These are phyloP conservation scores for Cystofilobasidium bisporidii DNA, from an alignment of 768 basidiomycete genomes.

Conservation along the genomic window DNA sequence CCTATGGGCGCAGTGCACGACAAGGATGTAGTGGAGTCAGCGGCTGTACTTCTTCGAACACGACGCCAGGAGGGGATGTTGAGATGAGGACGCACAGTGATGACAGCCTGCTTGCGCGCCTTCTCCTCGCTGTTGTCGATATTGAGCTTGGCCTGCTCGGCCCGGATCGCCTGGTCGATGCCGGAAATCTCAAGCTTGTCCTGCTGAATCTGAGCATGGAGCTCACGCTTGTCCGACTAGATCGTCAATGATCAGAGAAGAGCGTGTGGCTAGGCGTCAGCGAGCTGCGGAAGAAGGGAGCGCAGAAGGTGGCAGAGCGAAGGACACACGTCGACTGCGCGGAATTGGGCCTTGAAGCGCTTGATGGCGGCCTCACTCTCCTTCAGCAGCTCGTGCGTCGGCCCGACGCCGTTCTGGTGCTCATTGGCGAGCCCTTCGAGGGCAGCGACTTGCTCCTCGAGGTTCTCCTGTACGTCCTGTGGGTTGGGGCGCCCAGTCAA, in stretches of 20 bases:
- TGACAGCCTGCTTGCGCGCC: background rate
- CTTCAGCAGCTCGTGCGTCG: conserved; percentile 13
- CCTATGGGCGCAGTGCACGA: background rate
- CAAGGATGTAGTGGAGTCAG: too few species aligned
- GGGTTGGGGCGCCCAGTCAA: background rate
- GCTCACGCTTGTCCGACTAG: too few species aligned
- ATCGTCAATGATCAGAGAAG: too few species aligned
- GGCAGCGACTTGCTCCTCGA: conserved; percentile 43
- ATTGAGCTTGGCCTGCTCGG: conserved; percentile 10
- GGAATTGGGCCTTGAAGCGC: conserved; percentile 2
- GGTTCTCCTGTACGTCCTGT: background rate
- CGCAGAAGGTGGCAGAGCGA: background rate
- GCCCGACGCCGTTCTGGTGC: conserved; percentile 40
- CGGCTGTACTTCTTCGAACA: too few species aligned
- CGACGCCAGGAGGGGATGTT: too few species aligned
- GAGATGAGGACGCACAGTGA: conserved; percentile 14
- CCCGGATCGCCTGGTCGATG: conserved; percentile 4
- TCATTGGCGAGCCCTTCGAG: background rate
- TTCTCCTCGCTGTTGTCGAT: conserved; percentile 23
- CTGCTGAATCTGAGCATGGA: background rate
- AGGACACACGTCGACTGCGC: background rate
- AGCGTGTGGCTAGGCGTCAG: too few species aligned
- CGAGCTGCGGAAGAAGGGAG: background rate
- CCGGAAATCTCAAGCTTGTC: background rate
- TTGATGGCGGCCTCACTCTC: conserved; percentile 4